A percentile compares a stretch with the other conserved stretches of the same genome.
phyloP scores from a whole-genome alignment of 805 yeast species.

The Hanseniaspora guilliermondii region DNA sequence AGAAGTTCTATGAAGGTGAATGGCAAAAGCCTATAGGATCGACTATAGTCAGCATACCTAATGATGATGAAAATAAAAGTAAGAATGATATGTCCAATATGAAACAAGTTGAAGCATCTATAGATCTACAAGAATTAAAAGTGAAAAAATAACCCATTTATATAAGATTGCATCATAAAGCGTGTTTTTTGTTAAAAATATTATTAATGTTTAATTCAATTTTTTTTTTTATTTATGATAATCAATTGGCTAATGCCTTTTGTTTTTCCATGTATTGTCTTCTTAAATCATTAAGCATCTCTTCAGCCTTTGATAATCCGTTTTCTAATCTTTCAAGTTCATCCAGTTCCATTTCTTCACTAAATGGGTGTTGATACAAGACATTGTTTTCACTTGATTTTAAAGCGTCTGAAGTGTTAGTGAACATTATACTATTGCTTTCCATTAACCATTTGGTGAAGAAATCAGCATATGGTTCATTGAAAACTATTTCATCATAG shows the following conservation, averaged over 20 bases:
- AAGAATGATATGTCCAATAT: conserved; percentile 16
- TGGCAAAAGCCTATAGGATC: conserved; percentile 78
- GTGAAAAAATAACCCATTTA: background rate
- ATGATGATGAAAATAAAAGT: conserved; percentile 20
- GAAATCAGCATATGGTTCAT: conserved; percentile 85
- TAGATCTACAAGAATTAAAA: conserved; percentile 7
- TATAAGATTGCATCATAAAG: background rate
- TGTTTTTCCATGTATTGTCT: conserved; percentile 5
- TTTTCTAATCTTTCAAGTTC: conserved; percentile 10
- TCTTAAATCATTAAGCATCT: conserved; percentile 3
- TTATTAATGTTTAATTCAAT: no score
- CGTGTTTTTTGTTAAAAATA: no score
- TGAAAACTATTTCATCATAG: conserved; percentile 86
- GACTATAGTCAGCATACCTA: conserved; percentile 33
- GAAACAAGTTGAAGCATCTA: background rate
- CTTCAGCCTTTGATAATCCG: conserved; percentile 5
- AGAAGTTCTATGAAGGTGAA: conserved; percentile 51
- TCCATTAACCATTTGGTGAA: conserved; percentile 29
- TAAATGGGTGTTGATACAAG: conserved; percentile 6
- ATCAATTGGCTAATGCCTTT: background rate
- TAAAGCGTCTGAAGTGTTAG: background rate
- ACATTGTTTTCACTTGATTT: background rate
- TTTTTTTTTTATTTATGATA: no score
- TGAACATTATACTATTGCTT: conserved; percentile 3
- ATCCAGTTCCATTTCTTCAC: conserved; percentile 12